phyloP scores from a whole-genome alignment of 192 early-diverging fungal species.

The Oehlia diaphana region DNA sequence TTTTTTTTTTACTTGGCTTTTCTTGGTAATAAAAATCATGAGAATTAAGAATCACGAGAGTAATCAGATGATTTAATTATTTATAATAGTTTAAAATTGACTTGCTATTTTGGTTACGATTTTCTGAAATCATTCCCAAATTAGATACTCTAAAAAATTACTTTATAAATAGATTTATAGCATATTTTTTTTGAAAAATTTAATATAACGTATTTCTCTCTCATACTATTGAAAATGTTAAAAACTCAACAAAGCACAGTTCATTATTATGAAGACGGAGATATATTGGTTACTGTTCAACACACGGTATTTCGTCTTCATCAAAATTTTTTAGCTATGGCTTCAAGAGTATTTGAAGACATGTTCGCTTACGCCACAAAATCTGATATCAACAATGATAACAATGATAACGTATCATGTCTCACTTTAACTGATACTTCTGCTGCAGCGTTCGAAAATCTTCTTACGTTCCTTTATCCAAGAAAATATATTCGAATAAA shows the following conservation, averaged over 20 bases:
- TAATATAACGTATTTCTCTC: not conserved
- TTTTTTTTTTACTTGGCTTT: not conserved
- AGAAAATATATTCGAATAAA: not conserved
- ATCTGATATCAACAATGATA: not conserved
- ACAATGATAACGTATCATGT: not conserved
- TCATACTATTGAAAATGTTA: not conserved
- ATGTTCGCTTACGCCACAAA: not conserved
- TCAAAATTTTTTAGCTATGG: not conserved
- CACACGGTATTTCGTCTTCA: not conserved
- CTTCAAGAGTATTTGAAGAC: constrained; percentile 12
- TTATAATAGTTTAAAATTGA: not conserved
- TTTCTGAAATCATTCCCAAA: not conserved
- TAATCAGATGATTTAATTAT: not conserved
- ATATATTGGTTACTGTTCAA: not conserved
- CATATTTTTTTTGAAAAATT: not conserved
- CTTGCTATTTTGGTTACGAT: not conserved
- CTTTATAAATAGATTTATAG: not conserved
- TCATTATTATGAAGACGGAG: constrained; percentile 12
- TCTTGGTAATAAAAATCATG: not conserved
- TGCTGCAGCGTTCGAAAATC: not conserved
- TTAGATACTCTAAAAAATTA: not conserved
- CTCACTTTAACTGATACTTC: not conserved
- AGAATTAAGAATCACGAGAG: too few species aligned
- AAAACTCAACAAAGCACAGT: not conserved
- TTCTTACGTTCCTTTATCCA: constrained; percentile 3